Percentiles rank a stretch among this genome's conserved stretches.
Evolutionary conservation across 306 rosid genomes (phyloP).

Genomic region (Oemleria cerasiformis): DNA sequence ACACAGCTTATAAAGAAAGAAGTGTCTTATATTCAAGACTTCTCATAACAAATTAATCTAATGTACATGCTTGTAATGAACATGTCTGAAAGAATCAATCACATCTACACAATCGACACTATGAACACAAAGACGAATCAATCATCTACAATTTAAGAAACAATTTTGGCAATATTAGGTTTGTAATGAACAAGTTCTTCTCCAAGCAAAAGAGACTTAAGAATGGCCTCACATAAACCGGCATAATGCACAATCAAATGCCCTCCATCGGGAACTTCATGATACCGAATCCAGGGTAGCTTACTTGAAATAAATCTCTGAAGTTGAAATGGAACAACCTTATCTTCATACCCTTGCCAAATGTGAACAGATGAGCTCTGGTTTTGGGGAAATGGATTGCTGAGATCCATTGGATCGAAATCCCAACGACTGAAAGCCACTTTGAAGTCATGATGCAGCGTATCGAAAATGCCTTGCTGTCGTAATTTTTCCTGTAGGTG

Average conservation of each 20-base stretch:
- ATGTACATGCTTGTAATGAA: constrained; percentile 32
- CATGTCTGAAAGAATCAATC: constrained; percentile 24
- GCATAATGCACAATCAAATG: constrained; percentile 80
- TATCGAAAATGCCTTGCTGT: constrained; percentile 63
- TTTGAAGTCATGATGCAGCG: constrained; percentile 71
- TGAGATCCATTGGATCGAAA: constrained; percentile 69
- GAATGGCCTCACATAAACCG: constrained; percentile 76
- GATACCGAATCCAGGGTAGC: constrained; percentile 84
- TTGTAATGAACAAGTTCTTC: constrained; percentile 55
- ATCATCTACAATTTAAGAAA: constrained; percentile 10
- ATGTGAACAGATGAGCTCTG: constrained; percentile 55
- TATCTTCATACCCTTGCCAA: constrained; percentile 94
- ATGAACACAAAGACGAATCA: background rate
- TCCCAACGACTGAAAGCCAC: constrained; percentile 78
- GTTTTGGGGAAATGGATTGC: constrained; percentile 64
- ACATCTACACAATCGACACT: constrained; percentile 18
- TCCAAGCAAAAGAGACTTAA: constrained; percentile 82
- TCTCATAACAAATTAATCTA: constrained; percentile 31
- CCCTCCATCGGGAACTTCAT: constrained; percentile 92
- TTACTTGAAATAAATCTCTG: constrained; percentile 67
- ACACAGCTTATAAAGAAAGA: no score
- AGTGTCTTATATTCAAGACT: constrained; percentile 21
- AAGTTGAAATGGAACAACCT: constrained; percentile 76
- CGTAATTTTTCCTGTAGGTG: constrained; percentile 48
- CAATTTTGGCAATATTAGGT: constrained; percentile 35